Evolutionary conservation across 2,329 filamentous ascomycete species (phyloP), one percentile per base, ranked within the genome.

Genomic region (Colletotrichum siamense): DNA sequence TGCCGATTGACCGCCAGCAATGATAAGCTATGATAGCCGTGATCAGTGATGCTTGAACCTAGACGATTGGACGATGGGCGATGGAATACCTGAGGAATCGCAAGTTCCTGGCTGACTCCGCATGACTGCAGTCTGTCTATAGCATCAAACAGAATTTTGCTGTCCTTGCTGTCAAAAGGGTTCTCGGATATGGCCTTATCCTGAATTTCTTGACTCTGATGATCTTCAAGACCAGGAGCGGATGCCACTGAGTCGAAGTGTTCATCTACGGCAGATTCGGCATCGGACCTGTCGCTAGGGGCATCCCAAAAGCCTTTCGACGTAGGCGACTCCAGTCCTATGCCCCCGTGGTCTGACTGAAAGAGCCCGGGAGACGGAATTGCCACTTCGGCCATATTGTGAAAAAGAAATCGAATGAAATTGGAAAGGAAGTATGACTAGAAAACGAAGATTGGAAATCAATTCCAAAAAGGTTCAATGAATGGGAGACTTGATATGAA

Each of bases 1-100:
- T 4, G 82, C 80, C 1, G 83, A 86, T 73, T 86, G 84, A 1
- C 82, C 80, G 2, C 85, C 84, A 0, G 85, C 83, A 32, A 86
- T 84, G 2, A 86, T 81, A 8, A 86, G 81, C 83, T 85, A 15
- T 15, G 30, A 9, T 6, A 8, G 5, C n/a, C 2, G 13, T 39
- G n/a, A 64, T 32, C 18, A 36, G 15, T 7, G 16, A 32, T 36
- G 13, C n/a, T 36, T 24, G 6, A 34, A 34, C 2, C n/a, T 63
- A n/a, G 9, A 36, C n/a, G 30, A n/a, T 12, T n/a, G 18, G 9
- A 49, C 44, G 18, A 7, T 22, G 44, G 6, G 44, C 10, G 6
- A 49, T 49, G 18, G 18, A 49, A 49, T 75, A 85, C 85, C 78
- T 87, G 83, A 2, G 85, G 84, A 24, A 84, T 81, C 9, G 81